Percentiles rank a stretch among this genome's conserved stretches.
These are phyloP conservation scores for Paraconiothyrium sp. DNA, from an alignment of 2,329 filamentous ascomycete species.

Conservation along the genomic window DNA sequence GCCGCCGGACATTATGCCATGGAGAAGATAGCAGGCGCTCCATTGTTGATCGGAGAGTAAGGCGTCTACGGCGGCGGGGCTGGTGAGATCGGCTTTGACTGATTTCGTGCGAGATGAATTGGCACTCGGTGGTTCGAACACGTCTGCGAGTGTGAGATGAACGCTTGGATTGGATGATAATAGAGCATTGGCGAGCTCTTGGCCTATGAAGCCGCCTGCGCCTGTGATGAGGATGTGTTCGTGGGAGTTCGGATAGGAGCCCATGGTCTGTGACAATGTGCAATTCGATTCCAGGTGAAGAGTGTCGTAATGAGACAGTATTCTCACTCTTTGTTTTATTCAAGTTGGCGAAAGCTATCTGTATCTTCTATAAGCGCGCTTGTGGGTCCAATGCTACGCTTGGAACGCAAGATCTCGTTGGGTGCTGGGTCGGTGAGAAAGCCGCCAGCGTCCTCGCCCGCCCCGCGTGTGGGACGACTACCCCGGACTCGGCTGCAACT, in stretches of 20 bases:
- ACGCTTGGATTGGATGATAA: constrained; percentile 54
- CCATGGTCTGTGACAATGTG: background rate
- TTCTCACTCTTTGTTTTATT: background rate
- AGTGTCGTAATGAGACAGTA: background rate
- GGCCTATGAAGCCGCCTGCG: constrained; percentile 69
- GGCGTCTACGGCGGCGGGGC: constrained; percentile 19
- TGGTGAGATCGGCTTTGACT: constrained; percentile 62
- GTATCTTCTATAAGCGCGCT: background rate
- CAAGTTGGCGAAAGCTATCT: background rate
- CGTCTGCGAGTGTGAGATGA: constrained; percentile 64
- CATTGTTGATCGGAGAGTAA: constrained; percentile 4
- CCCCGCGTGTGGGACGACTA: background rate
- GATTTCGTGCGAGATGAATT: constrained; percentile 54
- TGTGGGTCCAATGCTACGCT: background rate
- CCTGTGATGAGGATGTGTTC: constrained; percentile 66
- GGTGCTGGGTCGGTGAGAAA: background rate
- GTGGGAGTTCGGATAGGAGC: background rate
- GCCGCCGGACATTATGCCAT: constrained; percentile 71
- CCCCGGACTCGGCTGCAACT: background rate
- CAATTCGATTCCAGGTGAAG: background rate
- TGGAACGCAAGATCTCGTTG: background rate
- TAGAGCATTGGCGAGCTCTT: constrained; percentile 63
- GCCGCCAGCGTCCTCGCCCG: background rate
- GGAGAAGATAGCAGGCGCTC: constrained; percentile 61
- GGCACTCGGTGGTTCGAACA: constrained; percentile 57